Conservation (phyloP, 2,329 filamentous ascomycete genomes). For the Scedosporium aurantiacum region DNA sequence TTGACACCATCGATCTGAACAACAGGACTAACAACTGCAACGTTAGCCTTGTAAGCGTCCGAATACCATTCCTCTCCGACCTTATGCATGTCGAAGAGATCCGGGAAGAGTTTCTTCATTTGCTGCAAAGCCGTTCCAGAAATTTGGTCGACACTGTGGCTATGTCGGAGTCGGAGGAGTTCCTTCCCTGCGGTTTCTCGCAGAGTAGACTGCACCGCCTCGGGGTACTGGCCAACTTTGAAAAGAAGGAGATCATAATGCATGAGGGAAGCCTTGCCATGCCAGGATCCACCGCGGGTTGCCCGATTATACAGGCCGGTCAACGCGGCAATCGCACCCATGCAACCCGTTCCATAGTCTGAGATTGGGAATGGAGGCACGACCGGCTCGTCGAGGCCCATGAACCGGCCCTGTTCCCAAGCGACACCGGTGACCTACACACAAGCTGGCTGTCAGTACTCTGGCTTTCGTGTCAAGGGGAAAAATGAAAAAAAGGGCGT, state of each 20-base stretch:
- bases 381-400: constrained; percentile 51
- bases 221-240: constrained; percentile 13
- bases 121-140: constrained; percentile 42
- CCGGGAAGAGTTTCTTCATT: background rate
- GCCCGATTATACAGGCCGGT: constrained; percentile 13
- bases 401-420: constrained; percentile 49
- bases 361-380: constrained; percentile 52
- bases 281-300: constrained; percentile 11
- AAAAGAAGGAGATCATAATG: constrained; percentile 18
- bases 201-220: constrained; percentile 9
- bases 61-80: too few species aligned
- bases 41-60: too few species aligned
- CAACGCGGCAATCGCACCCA: constrained; percentile 12
- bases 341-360: constrained; percentile 15
- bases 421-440: constrained; percentile 34
- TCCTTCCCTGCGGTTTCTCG: constrained; percentile 31
- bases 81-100: background rate
- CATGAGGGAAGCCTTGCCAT: constrained; percentile 16
- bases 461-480: too few species aligned
- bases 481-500: too few species aligned
- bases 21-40: too few species aligned
- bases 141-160: constrained; percentile 55
- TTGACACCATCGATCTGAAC: too few species aligned
- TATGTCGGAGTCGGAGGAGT: constrained; percentile 47
- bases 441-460: background rate